Evolutionary conservation across 2,329 filamentous ascomycete genomes (phyloP).

Genomic region (Parastagonospora nodorum): DNA sequence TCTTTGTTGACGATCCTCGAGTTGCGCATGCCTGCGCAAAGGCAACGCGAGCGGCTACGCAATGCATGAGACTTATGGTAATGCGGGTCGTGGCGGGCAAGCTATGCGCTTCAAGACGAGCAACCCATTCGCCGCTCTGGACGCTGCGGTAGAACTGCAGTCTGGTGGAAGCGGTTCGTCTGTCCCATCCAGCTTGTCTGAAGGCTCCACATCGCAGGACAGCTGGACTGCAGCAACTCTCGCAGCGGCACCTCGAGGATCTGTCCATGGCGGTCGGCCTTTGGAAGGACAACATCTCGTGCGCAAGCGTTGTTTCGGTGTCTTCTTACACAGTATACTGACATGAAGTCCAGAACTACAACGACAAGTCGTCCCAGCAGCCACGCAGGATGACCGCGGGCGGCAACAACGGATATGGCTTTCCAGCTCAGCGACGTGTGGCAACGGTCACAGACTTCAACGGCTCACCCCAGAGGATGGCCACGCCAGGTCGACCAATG

Average conservation of each 20-base stretch:
- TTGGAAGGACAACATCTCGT: slow-evolving; percentile 13
- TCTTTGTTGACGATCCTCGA: slow-evolving; percentile 13
- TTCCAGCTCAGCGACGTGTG: neutral
- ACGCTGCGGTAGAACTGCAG: slow-evolving; percentile 4
- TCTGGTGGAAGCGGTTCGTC: slow-evolving; percentile 15
- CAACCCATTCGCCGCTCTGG: slow-evolving; percentile 8
- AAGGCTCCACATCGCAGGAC: slow-evolving; percentile 12
- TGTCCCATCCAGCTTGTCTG: slow-evolving; percentile 12
- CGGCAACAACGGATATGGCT: neutral
- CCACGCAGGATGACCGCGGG: too few species aligned
- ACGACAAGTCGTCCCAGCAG: slow-evolving; percentile 5
- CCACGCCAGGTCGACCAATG: neutral
- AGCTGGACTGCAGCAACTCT: neutral
- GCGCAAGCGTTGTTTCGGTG: slow-evolving; percentile 1
- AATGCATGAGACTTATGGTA: neutral
- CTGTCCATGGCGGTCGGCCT: neutral
- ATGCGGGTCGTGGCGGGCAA: neutral
- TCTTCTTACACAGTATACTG: neutral
- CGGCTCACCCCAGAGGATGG: slow-evolving; percentile 9
- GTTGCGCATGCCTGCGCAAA: slow-evolving; percentile 5
- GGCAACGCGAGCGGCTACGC: slow-evolving; percentile 1
- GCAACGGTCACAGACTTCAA: slow-evolving; percentile 1
- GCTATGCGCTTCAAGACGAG: slow-evolving; percentile 4
- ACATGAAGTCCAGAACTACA: neutral
- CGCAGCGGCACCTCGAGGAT: slow-evolving; percentile 5